Evolutionary conservation across 345 rosid genomes (phyloP), one percentile per base, ranked within the genome.

Genomic region (Cardiospermum halicacabum): DNA sequence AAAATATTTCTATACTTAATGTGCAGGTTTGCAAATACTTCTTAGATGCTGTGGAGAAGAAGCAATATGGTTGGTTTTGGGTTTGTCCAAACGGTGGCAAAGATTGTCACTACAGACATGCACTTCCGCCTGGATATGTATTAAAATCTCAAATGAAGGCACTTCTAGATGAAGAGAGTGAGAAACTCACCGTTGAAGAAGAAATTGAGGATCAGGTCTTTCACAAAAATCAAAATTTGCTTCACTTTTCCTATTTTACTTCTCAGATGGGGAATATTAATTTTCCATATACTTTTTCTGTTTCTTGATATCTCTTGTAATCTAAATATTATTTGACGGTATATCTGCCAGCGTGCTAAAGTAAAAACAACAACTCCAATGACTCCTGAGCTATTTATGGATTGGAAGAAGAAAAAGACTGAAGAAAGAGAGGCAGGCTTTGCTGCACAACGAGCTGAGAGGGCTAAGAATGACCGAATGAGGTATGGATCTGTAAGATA

Each of bases 31-130:
- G 99, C 95, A 94, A 94, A 69, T 72, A 86, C 77, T 94, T 89
- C 78, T 76, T 94, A 79, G 97, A 94, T 5, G 96, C 95, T 4
- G 99, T 94, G 66, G 98, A 93, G 69, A 90, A 84, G 90, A 90
- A 90, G 74, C 96, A 93, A 69, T 90, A 90, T 77, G 99, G 97
- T 59, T 94, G 96, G 95, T 94, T 91, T 69, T 94, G 99, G 99
- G 84, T 11, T 30, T 94, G 99, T 60, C 96, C 96, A 60, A 94
- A 86, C 62, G 99, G 96, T 56, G 84, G 73, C 39, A 84, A 79
- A 77, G 90, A 85, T 25, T 93, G 97, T 76, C 97, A 88, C 68
- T 93, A 93, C 75, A 88, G 98, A 50, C 98, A 93, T 75, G 95
- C 98, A 26, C 92, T 93, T 78, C 98, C 98, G 64, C 94, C 97